phyloP scores from a whole-genome alignment of 306 rosid species.

The Arachis hypogaea region DNA sequence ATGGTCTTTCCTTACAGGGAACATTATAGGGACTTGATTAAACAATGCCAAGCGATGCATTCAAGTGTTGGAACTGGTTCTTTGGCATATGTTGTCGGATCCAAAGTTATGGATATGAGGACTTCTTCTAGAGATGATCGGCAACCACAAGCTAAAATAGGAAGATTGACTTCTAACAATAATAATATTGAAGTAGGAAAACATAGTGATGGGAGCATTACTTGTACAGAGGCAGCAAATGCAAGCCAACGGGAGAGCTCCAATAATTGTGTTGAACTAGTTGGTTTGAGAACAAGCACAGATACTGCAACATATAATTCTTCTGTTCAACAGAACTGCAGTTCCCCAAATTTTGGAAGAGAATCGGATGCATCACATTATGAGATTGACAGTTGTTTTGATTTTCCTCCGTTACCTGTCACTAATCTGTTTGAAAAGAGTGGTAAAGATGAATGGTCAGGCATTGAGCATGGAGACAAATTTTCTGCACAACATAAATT shows the following conservation, averaged over 20 bases:
- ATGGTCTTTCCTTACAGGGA: conserved; percentile 65
- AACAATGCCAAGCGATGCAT: conserved; percentile 87
- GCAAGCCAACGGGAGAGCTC: conserved; percentile 56
- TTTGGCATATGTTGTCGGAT: conserved; percentile 87
- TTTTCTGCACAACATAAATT: conserved; percentile 42
- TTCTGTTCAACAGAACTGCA: conserved; percentile 49
- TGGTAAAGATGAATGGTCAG: conserved; percentile 48
- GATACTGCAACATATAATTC: conserved; percentile 56
- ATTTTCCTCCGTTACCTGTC: conserved; percentile 71
- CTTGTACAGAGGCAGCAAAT: conserved; percentile 54
- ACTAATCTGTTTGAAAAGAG: conserved; percentile 65
- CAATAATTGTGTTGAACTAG: conserved; percentile 57
- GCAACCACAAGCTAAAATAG: conserved; percentile 50
- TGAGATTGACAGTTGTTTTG: conserved; percentile 55
- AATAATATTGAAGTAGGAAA: conserved; percentile 51
- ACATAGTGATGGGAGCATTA: conserved; percentile 49
- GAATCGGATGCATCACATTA: conserved; percentile 58
- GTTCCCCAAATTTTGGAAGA: conserved; percentile 50
- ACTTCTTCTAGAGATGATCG: conserved; percentile 63
- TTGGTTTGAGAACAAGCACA: conserved; percentile 60
- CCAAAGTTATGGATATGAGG: conserved; percentile 95
- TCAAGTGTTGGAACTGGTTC: conserved; percentile 96
- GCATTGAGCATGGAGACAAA: conserved; percentile 43
- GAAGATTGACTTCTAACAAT: conserved; percentile 55
- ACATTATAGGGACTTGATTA: conserved; percentile 69